Conservation (phyloP, 441 rosid species). For the Pelargonium fulgidum region DNA sequence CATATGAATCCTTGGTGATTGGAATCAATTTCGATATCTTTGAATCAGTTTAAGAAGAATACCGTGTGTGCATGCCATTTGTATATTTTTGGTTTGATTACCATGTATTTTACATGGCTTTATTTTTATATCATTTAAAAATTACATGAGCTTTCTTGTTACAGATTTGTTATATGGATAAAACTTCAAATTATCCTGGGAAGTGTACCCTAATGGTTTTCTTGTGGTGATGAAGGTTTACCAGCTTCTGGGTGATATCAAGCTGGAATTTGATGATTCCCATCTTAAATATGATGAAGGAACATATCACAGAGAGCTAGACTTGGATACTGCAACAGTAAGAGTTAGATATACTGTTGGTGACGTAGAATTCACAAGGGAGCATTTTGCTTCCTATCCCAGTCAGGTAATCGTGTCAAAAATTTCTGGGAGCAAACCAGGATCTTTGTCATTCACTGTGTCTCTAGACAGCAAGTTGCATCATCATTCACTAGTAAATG, state of each 20-base stretch:
- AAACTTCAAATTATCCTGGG: background rate
- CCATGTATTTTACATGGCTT: background rate
- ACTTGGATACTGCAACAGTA: constrained; percentile 25
- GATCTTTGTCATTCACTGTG: constrained; percentile 21
- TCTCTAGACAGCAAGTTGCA: constrained; percentile 23
- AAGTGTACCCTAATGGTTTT: constrained; percentile 3
- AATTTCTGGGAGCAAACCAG: constrained; percentile 19
- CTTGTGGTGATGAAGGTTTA: constrained; percentile 20
- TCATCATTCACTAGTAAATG: constrained; percentile 13
- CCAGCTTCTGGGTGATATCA: constrained; percentile 26
- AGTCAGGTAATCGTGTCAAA: constrained; percentile 21
- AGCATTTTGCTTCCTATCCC: constrained; percentile 23
- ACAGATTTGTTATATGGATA: background rate
- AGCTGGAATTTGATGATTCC: constrained; percentile 21
- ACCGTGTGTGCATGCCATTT: background rate
- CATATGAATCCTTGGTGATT: background rate
- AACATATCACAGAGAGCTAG: constrained; percentile 25
- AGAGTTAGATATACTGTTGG: constrained; percentile 19
- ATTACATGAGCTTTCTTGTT: background rate
- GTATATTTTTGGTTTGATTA: background rate
- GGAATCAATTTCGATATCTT: background rate
- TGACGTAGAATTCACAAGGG: constrained; percentile 17
- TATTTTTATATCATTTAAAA: too few relatives aligned
- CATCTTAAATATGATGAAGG: constrained; percentile 16
- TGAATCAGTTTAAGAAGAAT: background rate